These are phyloP conservation scores for Leccinum ochraceum DNA, from an alignment of 768 basidiomycete genomes.

Conservation along the genomic window DNA sequence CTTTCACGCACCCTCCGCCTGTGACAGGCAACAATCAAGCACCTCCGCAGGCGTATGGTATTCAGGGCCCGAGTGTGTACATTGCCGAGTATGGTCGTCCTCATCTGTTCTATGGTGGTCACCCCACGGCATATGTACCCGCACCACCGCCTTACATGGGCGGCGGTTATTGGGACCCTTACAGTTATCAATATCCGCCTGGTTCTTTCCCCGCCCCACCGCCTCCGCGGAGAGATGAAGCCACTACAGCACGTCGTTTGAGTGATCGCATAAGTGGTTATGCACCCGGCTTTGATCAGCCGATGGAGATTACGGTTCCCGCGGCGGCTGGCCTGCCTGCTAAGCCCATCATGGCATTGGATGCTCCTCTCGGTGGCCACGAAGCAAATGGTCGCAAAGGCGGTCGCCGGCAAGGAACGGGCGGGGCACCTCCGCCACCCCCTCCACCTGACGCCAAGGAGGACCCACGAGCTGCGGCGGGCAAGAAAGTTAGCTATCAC, in stretches of 20 bases:
- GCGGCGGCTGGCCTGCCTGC: slow-evolving; percentile 76
- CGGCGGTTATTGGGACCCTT: slow-evolving; percentile 48
- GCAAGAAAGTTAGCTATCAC: slow-evolving; percentile 89
- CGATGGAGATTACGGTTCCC: slow-evolving; percentile 48
- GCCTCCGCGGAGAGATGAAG: slow-evolving; percentile 56
- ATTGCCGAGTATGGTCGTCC: slow-evolving; percentile 46
- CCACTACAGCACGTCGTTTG: slow-evolving; percentile 60
- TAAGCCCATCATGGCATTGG: slow-evolving; percentile 65
- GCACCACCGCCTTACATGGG: slow-evolving; percentile 42
- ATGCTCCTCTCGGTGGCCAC: slow-evolving; percentile 47
- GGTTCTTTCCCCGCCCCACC: slow-evolving; percentile 38
- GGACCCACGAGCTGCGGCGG: slow-evolving; percentile 88
- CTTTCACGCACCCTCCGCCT: slow-evolving; percentile 77
- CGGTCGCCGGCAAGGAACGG: slow-evolving; percentile 39
- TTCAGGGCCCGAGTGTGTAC: slow-evolving; percentile 61
- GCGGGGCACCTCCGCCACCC: slow-evolving; percentile 63
- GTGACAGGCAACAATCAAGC: slow-evolving; percentile 67
- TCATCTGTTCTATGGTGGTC: slow-evolving; percentile 41
- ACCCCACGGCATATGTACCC: slow-evolving; percentile 36
- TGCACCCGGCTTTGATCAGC: slow-evolving; percentile 50
- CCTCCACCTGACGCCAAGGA: slow-evolving; percentile 89
- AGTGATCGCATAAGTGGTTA: slow-evolving; percentile 83
- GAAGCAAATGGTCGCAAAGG: slow-evolving; percentile 36
- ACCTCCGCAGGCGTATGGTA: slow-evolving; percentile 84
- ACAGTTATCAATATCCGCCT: slow-evolving; percentile 42